Conservation (phyloP, 2,329 filamentous ascomycete species). For the Hypomyces perniciosus region DNA sequence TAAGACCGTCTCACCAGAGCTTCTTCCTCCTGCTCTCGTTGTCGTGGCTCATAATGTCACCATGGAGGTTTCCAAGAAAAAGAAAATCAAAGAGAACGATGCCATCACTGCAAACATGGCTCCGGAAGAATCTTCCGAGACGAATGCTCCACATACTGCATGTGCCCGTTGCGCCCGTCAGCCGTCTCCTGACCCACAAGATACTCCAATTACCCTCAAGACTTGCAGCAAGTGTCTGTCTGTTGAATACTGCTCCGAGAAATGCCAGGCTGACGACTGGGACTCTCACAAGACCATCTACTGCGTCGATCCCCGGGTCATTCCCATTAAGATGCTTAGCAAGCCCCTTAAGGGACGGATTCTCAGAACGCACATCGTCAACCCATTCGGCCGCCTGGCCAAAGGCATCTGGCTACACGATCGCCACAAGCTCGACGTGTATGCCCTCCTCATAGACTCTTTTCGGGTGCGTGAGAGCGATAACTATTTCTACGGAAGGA, state of each 20-base stretch:
- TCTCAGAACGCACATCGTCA: background rate
- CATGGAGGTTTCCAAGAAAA: too few relatives aligned
- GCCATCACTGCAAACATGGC: too few relatives aligned
- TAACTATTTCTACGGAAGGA: background rate
- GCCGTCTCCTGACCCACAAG: background rate
- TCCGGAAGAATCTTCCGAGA: background rate
- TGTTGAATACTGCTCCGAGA: background rate
- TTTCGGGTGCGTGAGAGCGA: conserved; percentile 5
- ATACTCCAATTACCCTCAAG: background rate
- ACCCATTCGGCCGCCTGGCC: background rate
- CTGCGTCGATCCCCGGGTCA: background rate
- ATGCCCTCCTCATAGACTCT: conserved; percentile 4
- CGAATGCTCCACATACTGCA: background rate
- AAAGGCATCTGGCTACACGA: conserved; percentile 5
- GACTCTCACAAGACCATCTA: background rate
- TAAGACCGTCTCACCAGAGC: too few relatives aligned
- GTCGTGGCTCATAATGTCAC: too few relatives aligned
- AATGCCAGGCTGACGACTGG: conserved; percentile 4
- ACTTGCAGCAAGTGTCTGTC: background rate
- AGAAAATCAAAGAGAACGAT: too few relatives aligned
- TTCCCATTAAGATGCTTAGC: background rate
- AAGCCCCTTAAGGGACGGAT: background rate
- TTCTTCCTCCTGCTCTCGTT: too few relatives aligned
- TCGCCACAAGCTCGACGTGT: conserved; percentile 2
- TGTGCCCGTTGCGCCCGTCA: conserved; percentile 1